phyloP scores from a whole-genome alignment of 1,139 yeast species.

The Arxiozyma bovina region DNA sequence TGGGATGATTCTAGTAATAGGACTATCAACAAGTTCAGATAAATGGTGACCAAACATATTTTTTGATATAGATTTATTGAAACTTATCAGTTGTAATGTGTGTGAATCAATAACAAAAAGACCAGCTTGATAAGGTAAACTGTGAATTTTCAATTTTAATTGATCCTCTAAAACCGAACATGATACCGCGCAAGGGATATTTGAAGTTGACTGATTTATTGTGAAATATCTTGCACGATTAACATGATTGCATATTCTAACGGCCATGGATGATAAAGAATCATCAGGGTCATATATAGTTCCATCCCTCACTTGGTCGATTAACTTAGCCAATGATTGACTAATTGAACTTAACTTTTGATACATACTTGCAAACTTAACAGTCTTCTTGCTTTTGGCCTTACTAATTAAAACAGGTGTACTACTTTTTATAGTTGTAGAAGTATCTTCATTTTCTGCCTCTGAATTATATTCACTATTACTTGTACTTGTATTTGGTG shows the following conservation, averaged over 20 bases:
- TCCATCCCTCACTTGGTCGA: slow-evolving; percentile 23
- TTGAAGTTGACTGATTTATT: slow-evolving; percentile 37
- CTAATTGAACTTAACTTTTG: slow-evolving; percentile 23
- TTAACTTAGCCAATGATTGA: slow-evolving; percentile 25
- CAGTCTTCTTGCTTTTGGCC: slow-evolving; percentile 23
- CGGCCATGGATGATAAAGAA: slow-evolving; percentile 33
- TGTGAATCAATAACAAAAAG: slow-evolving; percentile 51
- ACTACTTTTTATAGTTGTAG: neutral
- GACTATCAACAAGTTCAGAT: slow-evolving; percentile 43
- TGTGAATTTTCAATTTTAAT: slow-evolving; percentile 50
- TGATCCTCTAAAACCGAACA: slow-evolving; percentile 44
- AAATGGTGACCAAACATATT: slow-evolving; percentile 62
- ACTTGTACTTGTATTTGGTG: slow-evolving; percentile 1
- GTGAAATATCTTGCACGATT: slow-evolving; percentile 59
- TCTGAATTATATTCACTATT: slow-evolving; percentile 1
- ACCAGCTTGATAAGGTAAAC: slow-evolving; percentile 83
- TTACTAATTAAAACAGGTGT: neutral
- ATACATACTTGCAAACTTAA: slow-evolving; percentile 27
- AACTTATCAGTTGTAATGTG: slow-evolving; percentile 30
- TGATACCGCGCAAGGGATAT: slow-evolving; percentile 63
- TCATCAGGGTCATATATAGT: slow-evolving; percentile 28
- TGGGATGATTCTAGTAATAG: slow-evolving; percentile 58
- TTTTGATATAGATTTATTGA: slow-evolving; percentile 70
- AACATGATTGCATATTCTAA: slow-evolving; percentile 37
- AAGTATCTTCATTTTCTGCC: slow-evolving; percentile 1